phyloP scores from a whole-genome alignment of 106 monocot genomes.

The Phalaenopsis equestris region DNA sequence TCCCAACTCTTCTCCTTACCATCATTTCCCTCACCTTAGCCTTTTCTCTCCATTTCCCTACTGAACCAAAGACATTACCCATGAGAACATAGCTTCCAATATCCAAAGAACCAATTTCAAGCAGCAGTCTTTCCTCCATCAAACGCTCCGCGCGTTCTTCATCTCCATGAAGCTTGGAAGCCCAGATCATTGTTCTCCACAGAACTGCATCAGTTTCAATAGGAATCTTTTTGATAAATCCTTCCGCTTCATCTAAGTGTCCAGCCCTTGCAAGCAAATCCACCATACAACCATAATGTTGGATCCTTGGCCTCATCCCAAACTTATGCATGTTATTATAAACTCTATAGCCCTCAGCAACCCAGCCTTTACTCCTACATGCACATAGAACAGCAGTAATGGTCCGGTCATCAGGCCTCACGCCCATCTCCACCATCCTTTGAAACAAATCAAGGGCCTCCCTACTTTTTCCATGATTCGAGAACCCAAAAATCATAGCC shows the following conservation, averaged over 20 bases:
- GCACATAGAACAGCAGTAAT: slow-evolving; percentile 28
- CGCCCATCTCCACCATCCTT: slow-evolving; percentile 20
- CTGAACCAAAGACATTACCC: slow-evolving; percentile 25
- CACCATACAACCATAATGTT: slow-evolving; percentile 61
- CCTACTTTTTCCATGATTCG: slow-evolving; percentile 30
- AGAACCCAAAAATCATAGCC: slow-evolving; percentile 40
- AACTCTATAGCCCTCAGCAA: slow-evolving; percentile 32
- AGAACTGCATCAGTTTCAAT: slow-evolving; percentile 33
- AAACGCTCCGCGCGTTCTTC: slow-evolving; percentile 19
- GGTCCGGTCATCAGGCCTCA: slow-evolving; percentile 32
- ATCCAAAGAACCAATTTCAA: slow-evolving; percentile 11
- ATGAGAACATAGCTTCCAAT: slow-evolving; percentile 20
- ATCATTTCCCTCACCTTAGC: slow-evolving; percentile 15
- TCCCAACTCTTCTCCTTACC: slow-evolving; percentile 15
- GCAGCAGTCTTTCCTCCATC: slow-evolving; percentile 15
- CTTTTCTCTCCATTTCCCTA: slow-evolving; percentile 24
- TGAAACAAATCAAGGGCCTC: slow-evolving; percentile 40
- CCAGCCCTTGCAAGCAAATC: slow-evolving; percentile 43
- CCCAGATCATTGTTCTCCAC: slow-evolving; percentile 50
- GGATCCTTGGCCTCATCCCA: slow-evolving; percentile 28
- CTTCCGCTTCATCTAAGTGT: slow-evolving; percentile 33
- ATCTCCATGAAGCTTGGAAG: slow-evolving; percentile 31
- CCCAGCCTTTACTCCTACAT: slow-evolving; percentile 39
- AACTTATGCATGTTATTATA: slow-evolving; percentile 27
- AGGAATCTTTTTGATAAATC: slow-evolving; percentile 24